These are phyloP conservation scores for Pythium utonaiense DNA, from an alignment of 352 stramenopile genomes.

Conservation along the genomic window DNA sequence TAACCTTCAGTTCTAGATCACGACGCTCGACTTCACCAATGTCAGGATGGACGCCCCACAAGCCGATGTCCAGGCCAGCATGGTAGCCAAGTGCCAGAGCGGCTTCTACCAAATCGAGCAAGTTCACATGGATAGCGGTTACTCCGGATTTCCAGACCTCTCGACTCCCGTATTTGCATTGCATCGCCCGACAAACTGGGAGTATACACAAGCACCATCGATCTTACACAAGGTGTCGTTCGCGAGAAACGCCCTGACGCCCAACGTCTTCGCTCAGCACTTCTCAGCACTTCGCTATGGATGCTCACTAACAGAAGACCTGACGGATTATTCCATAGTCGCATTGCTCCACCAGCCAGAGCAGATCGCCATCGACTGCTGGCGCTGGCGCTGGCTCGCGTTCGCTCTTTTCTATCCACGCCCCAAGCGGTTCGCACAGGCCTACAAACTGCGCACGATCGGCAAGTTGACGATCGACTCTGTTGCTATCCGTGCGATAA, in stretches of 20 bases:
- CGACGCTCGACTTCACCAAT: slow-evolving; percentile 5
- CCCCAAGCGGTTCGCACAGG: slow-evolving; percentile 8
- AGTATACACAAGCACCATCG: too few relatives aligned
- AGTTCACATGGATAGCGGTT: neutral
- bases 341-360: neutral
- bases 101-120: neutral
- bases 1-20: neutral
- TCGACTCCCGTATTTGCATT: neutral
- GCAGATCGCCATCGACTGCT: neutral
- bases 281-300: slow-evolving; percentile 19
- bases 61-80: slow-evolving; percentile 7
- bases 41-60: slow-evolving; percentile 1
- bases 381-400: slow-evolving; percentile 18
- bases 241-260: neutral
- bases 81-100: slow-evolving; percentile 6
- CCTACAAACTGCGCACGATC: slow-evolving; percentile 5
- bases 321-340: neutral
- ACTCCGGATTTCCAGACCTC: neutral
- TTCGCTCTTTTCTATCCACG: slow-evolving; percentile 22
- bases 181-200: too few relatives aligned
- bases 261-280: neutral
- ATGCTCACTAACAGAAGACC: neutral
- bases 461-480: neutral
- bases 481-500: neutral
- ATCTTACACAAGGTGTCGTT: slow-evolving; percentile 2